Base-by-base conservation (phyloP, 345 rosid genomes). In the Citrus reticulata region DNA sequence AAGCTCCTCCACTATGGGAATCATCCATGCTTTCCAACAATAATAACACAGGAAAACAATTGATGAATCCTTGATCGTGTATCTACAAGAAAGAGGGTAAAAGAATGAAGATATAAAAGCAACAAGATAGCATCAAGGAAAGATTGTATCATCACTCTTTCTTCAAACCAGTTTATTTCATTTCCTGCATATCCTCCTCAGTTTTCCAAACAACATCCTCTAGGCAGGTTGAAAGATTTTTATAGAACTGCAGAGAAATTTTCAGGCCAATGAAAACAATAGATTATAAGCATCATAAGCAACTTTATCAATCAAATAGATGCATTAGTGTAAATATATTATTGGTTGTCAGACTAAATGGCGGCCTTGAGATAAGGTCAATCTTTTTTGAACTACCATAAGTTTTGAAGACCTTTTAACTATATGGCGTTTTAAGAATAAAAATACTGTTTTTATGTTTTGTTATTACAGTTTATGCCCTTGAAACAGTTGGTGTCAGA, bases 141-240 rank as follows among this genome's bases (percentile, higher is more conserved):
- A 54, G 64, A 76, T 62, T 7, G n/a, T 30, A n/a, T 62, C 25
- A 42, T 51, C 70, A 61, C 58, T 46, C 75, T 79, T 78, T 55
- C 75, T 79, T 78, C 79, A 78, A 63, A 63, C 67, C 40, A 10
- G 61, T 76, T 82, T 62, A 78, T 83, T 87, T 84, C 72, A 74
- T 58, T 76, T 80, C 85, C 70, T 88, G 91, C 93, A 87, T 88
- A 75, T 86, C 95, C 83, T 93, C 97, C 82, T 92, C 97, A 24
- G 90, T 96, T 70, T 89, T 93, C 99, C 99, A 95, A 1, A 95
- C 93, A n/a, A 96, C 97, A 65, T 90, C 92, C 77, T 90, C 92
- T 5, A 96, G 94, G 79, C 88, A 77, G 42, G 91, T 86, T 3
- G 98, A 92, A 39, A 96, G 98, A 82, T 77, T 91, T 81, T 93